Conservation (phyloP, 2,329 filamentous ascomycete species). For the Diaporthe caulivora region DNA sequence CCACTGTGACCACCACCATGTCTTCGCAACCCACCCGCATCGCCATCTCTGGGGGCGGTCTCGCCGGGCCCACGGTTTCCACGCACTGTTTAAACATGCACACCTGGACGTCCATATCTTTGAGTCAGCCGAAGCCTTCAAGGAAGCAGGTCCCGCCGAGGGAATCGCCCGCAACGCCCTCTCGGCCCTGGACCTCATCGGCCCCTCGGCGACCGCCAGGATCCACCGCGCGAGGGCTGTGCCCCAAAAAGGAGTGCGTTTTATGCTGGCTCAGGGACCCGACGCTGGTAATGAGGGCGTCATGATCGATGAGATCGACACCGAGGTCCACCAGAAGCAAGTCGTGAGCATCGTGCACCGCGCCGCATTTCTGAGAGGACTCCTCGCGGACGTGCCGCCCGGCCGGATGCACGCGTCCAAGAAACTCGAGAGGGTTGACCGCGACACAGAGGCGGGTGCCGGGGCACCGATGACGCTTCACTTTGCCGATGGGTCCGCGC, state of each 20-base stretch:
- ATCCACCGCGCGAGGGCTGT: constrained; percentile 34
- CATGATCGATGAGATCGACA: neutral
- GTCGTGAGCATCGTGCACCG: constrained; percentile 42
- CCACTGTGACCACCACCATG: constrained; percentile 18
- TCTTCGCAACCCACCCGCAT: constrained; percentile 32
- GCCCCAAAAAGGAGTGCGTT: constrained; percentile 2
- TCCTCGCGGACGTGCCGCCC: constrained; percentile 39
- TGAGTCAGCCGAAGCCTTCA: constrained; percentile 11
- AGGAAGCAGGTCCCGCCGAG: constrained; percentile 1
- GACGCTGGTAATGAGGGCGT: neutral
- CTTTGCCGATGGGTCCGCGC: constrained; percentile 43
- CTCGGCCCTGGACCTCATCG: neutral
- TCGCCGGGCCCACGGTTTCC: constrained; percentile 40
- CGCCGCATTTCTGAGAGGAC: constrained; percentile 40
- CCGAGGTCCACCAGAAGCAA: constrained; percentile 12
- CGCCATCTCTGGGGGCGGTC: constrained; percentile 42
- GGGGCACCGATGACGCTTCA: constrained; percentile 39
- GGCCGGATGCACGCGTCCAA: constrained; percentile 44
- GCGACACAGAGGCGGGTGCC: neutral
- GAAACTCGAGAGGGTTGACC: constrained; percentile 40
- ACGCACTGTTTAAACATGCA: constrained; percentile 15
- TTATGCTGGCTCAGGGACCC: constrained; percentile 16
- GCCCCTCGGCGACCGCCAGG: constrained; percentile 19
- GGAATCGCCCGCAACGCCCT: constrained; percentile 24
- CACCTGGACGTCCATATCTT: constrained; percentile 34